Evolutionary conservation across 371 early-diverging fungal genomes (phyloP).

Genomic region (Mortierella sp.): DNA sequence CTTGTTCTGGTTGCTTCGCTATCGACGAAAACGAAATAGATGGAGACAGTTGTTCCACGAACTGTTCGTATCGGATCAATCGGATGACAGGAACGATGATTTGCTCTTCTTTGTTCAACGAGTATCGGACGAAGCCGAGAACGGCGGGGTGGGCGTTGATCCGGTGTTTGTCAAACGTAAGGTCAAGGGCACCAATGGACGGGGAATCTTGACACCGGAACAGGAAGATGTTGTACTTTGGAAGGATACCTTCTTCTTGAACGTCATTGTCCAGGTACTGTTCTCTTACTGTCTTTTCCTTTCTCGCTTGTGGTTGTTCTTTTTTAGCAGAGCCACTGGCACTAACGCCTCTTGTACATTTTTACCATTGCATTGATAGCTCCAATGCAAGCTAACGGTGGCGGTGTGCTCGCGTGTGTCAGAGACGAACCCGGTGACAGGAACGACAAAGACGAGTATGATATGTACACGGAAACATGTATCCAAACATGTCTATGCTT

Average conservation of each 20-base stretch:
- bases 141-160: slow-evolving; percentile 60
- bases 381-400: slow-evolving; percentile 86
- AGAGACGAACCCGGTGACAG: slow-evolving; percentile 47
- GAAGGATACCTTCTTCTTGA: slow-evolving; percentile 89
- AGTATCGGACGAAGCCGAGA: slow-evolving; percentile 45
- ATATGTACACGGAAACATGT: slow-evolving; percentile 71
- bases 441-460: slow-evolving; percentile 52
- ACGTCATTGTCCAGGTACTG: slow-evolving; percentile 82
- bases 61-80: slow-evolving; percentile 71
- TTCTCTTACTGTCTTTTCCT: not conserved
- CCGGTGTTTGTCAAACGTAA: slow-evolving; percentile 82
- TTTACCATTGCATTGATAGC: slow-evolving; percentile 30
- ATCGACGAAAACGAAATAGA: slow-evolving; percentile 30
- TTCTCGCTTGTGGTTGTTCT: not conserved
- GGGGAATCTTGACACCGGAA: slow-evolving; percentile 61
- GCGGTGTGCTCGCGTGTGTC: slow-evolving; percentile 75
- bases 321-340: not conserved
- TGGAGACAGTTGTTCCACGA: slow-evolving; percentile 76
- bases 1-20: not conserved
- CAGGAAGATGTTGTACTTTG: slow-evolving; percentile 79
- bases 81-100: slow-evolving; percentile 76
- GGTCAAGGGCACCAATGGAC: slow-evolving; percentile 52
- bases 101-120: slow-evolving; percentile 82
- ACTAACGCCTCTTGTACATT: not conserved
- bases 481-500: slow-evolving; percentile 83